Percentiles rank a stretch among this genome's conserved stretches.
These are phyloP conservation scores for Colletotrichum musae DNA, from an alignment of 2,329 filamentous ascomycete genomes.

Conservation along the genomic window DNA sequence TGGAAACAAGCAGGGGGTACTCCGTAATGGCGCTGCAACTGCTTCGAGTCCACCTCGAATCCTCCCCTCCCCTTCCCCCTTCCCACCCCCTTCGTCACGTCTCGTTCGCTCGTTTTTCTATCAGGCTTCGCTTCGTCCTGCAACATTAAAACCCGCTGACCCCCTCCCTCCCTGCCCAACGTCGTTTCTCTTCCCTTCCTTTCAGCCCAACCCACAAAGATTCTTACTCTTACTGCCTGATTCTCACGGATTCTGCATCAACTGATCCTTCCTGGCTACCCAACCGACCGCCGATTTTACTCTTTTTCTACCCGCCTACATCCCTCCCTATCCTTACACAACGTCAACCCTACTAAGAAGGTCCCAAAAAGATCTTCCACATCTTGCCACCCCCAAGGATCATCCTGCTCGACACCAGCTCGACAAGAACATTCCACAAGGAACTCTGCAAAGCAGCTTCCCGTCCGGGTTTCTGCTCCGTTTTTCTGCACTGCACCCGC, in stretches of 20 bases:
- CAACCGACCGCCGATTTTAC: constrained; percentile 33
- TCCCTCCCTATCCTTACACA: constrained; percentile 39
- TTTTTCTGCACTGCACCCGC: constrained; percentile 3
- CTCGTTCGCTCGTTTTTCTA: constrained; percentile 36
- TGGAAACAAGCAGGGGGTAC: constrained; percentile 8
- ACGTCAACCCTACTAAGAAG: constrained; percentile 35
- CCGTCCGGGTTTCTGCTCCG: constrained; percentile 31
- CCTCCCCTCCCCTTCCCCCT: constrained; percentile 18
- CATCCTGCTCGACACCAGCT: constrained; percentile 36
- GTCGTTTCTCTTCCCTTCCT: constrained; percentile 50
- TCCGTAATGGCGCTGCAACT: constrained; percentile 13
- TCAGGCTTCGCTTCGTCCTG: constrained; percentile 36
- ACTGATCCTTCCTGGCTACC: constrained; percentile 42
- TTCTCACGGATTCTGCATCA: constrained; percentile 42
- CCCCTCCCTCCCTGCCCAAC: constrained; percentile 56
- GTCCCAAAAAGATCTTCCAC: constrained; percentile 40
- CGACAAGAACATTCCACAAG: constrained; percentile 26
- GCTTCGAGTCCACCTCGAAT: constrained; percentile 33
- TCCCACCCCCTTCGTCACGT: constrained; percentile 31
- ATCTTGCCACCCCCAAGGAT: constrained; percentile 42
- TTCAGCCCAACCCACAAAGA: constrained; percentile 52
- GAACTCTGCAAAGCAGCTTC: constrained; percentile 34
- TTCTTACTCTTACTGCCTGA: constrained; percentile 44
- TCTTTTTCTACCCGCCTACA: constrained; percentile 39
- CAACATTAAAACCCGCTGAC: constrained; percentile 56